These are phyloP conservation scores for Emmonsiellopsis sp. DNA, from an alignment of 2,329 filamentous ascomycete genomes.

Conservation along the genomic window DNA sequence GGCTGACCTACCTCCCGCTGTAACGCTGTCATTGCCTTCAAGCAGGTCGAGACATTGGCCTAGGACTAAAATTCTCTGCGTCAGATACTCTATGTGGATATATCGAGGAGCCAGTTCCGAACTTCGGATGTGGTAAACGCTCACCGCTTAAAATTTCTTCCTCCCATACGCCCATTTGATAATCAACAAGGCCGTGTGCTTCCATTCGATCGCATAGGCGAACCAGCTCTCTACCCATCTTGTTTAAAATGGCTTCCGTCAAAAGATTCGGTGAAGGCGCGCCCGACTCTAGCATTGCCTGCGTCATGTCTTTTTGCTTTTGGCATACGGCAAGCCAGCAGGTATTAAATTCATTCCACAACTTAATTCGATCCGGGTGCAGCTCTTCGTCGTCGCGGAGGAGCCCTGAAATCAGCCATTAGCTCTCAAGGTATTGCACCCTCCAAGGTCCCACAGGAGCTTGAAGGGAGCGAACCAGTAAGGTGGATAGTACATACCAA, in stretches of 20 bases:
- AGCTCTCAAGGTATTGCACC: slow-evolving; percentile 17
- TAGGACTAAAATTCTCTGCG: slow-evolving; percentile 33
- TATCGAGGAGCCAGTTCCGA: no score
- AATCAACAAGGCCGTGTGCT: slow-evolving; percentile 88
- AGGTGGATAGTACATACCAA: slow-evolving; percentile 46
- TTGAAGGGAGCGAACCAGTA: slow-evolving; percentile 1
- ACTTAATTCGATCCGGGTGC: slow-evolving; percentile 65
- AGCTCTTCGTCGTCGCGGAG: slow-evolving; percentile 71
- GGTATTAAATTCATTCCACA: slow-evolving; percentile 93
- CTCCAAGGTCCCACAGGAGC: slow-evolving; percentile 9
- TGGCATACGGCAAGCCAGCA: slow-evolving; percentile 81
- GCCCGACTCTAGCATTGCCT: slow-evolving; percentile 50
- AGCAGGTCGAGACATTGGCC: slow-evolving; percentile 46
- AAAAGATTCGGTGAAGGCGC: slow-evolving; percentile 54
- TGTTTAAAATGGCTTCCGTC: slow-evolving; percentile 58
- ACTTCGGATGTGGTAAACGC: slow-evolving; percentile 25
- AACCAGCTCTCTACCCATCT: slow-evolving; percentile 74
- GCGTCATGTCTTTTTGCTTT: slow-evolving; percentile 67
- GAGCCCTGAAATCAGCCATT: slow-evolving; percentile 53
- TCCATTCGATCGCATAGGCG: slow-evolving; percentile 79
- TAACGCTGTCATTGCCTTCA: slow-evolving; percentile 28
- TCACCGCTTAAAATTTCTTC: slow-evolving; percentile 78
- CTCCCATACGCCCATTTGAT: slow-evolving; percentile 94
- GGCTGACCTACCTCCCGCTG: neutral
- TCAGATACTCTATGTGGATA: no score